These are phyloP conservation scores for Apiotrichum porosum DNA, from an alignment of 1,284 basidiomycete species.

Conservation along the genomic window DNA sequence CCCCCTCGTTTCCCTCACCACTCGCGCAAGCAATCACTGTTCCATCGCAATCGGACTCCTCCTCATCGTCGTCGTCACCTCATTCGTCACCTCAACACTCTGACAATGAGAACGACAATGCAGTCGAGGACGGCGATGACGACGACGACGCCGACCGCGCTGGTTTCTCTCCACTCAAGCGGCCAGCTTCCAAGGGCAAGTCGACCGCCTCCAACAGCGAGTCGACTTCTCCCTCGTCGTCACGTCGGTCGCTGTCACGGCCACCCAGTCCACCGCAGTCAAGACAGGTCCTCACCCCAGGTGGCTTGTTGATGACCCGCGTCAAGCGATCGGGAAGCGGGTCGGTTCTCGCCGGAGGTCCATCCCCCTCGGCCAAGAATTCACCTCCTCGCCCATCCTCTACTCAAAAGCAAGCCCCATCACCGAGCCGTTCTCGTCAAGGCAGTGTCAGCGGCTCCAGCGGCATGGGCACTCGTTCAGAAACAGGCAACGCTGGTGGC, in stretches of 20 bases:
- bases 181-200: neutral
- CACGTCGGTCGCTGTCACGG: conserved; percentile 19
- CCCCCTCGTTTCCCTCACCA: conserved; percentile 46
- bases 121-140: neutral
- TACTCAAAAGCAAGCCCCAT: conserved; percentile 2
- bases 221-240: neutral
- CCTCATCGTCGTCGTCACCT: conserved; percentile 36
- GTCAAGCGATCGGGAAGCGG: conserved; percentile 29
- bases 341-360: conserved; percentile 14
- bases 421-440: conserved; percentile 22
- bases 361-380: conserved; percentile 8
- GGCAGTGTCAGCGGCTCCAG: conserved; percentile 21
- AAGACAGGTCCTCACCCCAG: conserved; percentile 23
- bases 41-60: conserved; percentile 36
- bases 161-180: no score
- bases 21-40: conserved; percentile 44
- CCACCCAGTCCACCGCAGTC: conserved; percentile 28
- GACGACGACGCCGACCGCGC: neutral
- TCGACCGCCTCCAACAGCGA: conserved; percentile 10
- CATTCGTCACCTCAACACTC: conserved; percentile 28
- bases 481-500: conserved; percentile 12
- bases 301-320: conserved; percentile 28
- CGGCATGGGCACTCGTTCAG: conserved; percentile 12
- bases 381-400: conserved; percentile 17
- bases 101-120: conserved; percentile 24